Percentiles rank a stretch among this genome's conserved stretches.
Evolutionary conservation across 164 flowering plant species (phyloP).

Genomic region (Cinnamomum chago): DNA sequence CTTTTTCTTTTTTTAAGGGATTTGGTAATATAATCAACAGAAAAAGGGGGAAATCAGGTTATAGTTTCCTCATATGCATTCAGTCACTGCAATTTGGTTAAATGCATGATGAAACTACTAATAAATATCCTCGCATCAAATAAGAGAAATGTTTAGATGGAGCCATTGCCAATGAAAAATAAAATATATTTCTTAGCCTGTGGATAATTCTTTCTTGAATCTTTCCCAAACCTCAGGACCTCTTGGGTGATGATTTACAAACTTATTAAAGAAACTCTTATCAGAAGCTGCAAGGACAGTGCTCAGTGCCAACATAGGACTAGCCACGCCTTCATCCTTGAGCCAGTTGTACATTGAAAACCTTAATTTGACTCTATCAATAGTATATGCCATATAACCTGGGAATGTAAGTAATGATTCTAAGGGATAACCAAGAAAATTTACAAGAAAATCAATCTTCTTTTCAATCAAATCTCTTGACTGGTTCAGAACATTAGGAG

Average conservation of each 20-base stretch:
- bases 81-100: too few relatives aligned
- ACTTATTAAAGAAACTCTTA: slow-evolving; percentile 24
- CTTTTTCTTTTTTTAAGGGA: too few relatives aligned
- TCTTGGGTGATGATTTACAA: slow-evolving; percentile 53
- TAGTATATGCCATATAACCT: slow-evolving; percentile 34
- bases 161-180: too few relatives aligned
- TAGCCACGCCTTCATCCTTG: slow-evolving; percentile 35
- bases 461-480: slow-evolving; percentile 33
- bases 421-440: slow-evolving; percentile 50
- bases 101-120: too few relatives aligned
- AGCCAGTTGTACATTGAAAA: slow-evolving; percentile 64
- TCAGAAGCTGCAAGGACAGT: slow-evolving; percentile 51
- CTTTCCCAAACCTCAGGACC: slow-evolving; percentile 60
- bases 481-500: slow-evolving; percentile 56
- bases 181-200: slow-evolving; percentile 4
- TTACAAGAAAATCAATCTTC: slow-evolving; percentile 56
- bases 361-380: slow-evolving; percentile 47
- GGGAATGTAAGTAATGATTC: slow-evolving; percentile 46
- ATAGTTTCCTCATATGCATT: too few relatives aligned
- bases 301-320: slow-evolving; percentile 37
- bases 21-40: too few relatives aligned
- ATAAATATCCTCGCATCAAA: too few relatives aligned
- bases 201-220: slow-evolving; percentile 33
- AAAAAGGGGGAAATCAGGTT: too few relatives aligned
- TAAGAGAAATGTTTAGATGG: too few relatives aligned